A percentile compares a stretch with the other conserved stretches of the same genome.
phyloP scores from a whole-genome alignment of 306 rosid genomes.

The Glycine soja region DNA sequence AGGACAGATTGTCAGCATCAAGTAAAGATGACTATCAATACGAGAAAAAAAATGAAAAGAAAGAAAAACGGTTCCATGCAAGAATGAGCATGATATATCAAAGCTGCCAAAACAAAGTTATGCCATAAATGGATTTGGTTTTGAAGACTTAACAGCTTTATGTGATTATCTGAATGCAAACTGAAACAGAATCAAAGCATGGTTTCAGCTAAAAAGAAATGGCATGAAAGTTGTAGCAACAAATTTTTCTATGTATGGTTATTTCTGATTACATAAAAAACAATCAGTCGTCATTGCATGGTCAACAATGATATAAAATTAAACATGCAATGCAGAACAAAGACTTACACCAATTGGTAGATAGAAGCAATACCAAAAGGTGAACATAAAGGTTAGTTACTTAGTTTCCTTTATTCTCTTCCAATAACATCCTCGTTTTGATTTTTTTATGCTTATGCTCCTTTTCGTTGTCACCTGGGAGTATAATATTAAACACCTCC shows the following conservation, averaged over 20 bases:
- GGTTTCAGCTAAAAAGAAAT: constrained; percentile 33
- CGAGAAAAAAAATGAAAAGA: constrained; percentile 40
- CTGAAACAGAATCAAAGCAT: constrained; percentile 43
- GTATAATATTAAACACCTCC: constrained; percentile 38
- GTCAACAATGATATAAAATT: constrained; percentile 44
- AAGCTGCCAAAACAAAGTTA: constrained; percentile 40
- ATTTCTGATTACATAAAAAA: constrained; percentile 35
- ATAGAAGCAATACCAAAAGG: constrained; percentile 11
- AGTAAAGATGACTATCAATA: constrained; percentile 48
- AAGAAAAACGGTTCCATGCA: constrained; percentile 46
- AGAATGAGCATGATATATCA: constrained; percentile 43
- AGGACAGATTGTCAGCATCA: constrained; percentile 59
- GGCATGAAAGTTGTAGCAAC: constrained; percentile 43
- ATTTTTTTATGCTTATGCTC: constrained; percentile 24
- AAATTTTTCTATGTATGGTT: constrained; percentile 38
- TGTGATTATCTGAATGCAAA: background rate
- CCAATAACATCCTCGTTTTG: constrained; percentile 41
- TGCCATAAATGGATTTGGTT: constrained; percentile 47
- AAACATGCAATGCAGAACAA: constrained; percentile 35
- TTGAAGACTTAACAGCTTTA: constrained; percentile 32
- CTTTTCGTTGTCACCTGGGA: constrained; percentile 17
- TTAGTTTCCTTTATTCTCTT: constrained; percentile 47
- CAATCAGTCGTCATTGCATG: constrained; percentile 33
- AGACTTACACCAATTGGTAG: constrained; percentile 29
- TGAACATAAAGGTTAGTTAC: constrained; percentile 38